Conservation (phyloP, 352 stramenopile genomes). For the Pelagophyceae sp. region DNA sequence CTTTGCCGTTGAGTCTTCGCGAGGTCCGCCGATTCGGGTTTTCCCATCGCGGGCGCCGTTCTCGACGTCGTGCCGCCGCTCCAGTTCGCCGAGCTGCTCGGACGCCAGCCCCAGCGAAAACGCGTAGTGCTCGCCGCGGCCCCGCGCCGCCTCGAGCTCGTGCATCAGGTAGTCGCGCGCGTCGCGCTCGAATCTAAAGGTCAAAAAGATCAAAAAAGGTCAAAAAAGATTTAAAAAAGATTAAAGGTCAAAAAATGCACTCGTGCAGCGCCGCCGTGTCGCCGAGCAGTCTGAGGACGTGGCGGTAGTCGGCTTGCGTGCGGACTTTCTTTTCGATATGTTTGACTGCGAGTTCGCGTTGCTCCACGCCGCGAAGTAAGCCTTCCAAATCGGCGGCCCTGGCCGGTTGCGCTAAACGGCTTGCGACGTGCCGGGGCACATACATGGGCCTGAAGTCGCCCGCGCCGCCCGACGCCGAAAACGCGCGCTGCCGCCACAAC, state of each 20-base stretch:
- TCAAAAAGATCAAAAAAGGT: no score
- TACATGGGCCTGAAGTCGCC: background rate
- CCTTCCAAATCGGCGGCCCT: slow-evolving; percentile 5
- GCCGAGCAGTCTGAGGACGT: background rate
- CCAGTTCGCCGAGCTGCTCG: slow-evolving; percentile 4
- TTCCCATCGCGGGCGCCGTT: no score
- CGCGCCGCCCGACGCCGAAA: background rate
- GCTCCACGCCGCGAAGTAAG: background rate
- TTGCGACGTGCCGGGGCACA: background rate
- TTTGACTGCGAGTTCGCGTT: slow-evolving; percentile 1
- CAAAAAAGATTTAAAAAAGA: no score
- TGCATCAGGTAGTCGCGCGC: slow-evolving; percentile 16
- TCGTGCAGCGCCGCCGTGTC: background rate
- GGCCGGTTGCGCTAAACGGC: background rate
- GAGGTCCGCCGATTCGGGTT: no score
- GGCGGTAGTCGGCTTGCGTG: slow-evolving; percentile 11
- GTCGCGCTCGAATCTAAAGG: slow-evolving; percentile 17
- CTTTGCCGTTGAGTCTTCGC: no score
- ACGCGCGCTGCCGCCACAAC: slow-evolving; percentile 1
- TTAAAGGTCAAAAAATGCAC: no score
- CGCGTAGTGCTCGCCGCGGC: slow-evolving; percentile 8
- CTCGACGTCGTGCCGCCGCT: background rate
- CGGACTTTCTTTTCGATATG: slow-evolving; percentile 9
- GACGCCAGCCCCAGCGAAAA: background rate
- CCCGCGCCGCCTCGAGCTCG: slow-evolving; percentile 10